Conservation (phyloP, 495 filamentous ascomycete genomes). For the Daldinia grandis region DNA sequence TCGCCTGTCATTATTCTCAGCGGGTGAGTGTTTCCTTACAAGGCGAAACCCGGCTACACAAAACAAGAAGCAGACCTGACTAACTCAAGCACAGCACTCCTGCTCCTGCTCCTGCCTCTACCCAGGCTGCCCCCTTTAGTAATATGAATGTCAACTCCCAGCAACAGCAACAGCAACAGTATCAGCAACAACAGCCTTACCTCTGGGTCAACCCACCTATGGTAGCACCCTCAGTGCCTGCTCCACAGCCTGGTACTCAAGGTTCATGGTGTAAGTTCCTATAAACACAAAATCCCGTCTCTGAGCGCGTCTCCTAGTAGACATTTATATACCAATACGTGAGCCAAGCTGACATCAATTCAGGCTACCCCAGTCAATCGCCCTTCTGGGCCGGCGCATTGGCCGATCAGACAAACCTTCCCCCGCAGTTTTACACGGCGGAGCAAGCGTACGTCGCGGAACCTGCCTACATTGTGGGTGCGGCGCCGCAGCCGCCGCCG, state of each 20-base stretch:
- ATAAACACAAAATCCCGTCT: background rate
- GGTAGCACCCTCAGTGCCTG: constrained; percentile 23
- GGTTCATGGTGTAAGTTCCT: constrained; percentile 32
- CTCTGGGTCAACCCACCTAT: constrained; percentile 34
- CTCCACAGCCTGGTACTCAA: constrained; percentile 13
- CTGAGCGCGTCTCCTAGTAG: too few relatives aligned
- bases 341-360: constrained; percentile 3
- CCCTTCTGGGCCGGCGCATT: constrained; percentile 26
- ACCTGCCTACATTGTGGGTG: constrained; percentile 2
- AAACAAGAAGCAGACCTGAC: background rate
- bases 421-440: constrained; percentile 18
- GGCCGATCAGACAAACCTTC: constrained; percentile 9
- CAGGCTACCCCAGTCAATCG: constrained; percentile 29
- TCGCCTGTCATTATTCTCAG: constrained; percentile 8
- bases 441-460: constrained; percentile 21
- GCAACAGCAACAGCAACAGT: background rate
- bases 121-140: background rate
- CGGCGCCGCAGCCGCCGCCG: background rate
- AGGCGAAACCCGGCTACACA: background rate
- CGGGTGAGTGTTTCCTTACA: constrained; percentile 10
- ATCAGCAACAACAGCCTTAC: constrained; percentile 10
- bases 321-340: background rate
- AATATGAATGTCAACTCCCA: background rate
- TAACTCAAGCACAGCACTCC: constrained; percentile 17
- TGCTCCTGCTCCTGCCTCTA: background rate